Percentiles rank a stretch among this genome's conserved stretches.
These are phyloP conservation scores for Scheffersomyces stambukii DNA, from an alignment of 1,139 yeast genomes.

Conservation along the genomic window DNA sequence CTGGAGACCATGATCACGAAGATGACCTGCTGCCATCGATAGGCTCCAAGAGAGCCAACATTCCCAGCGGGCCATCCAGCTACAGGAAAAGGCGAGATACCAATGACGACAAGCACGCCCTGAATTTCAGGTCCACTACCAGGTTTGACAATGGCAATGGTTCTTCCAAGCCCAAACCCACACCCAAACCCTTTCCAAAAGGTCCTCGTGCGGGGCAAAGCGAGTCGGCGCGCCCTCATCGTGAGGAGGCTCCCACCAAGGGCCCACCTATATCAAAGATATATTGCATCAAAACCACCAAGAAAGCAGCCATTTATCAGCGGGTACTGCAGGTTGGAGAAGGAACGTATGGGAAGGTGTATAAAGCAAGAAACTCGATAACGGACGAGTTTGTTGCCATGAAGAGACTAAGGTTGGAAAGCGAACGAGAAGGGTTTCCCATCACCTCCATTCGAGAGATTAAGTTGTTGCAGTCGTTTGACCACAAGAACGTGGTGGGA, in stretches of 20 bases:
- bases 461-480: conserved; percentile 78
- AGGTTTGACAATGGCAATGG: no score
- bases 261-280: no score
- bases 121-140: no score
- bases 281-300: conserved; percentile 27
- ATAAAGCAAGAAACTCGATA: conserved; percentile 58
- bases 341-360: conserved; percentile 49
- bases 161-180: no score
- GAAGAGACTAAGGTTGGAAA: conserved; percentile 76
- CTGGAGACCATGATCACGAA: no score
- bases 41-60: no score
- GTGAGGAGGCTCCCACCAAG: no score
- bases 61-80: conserved; percentile 15
- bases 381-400: conserved; percentile 77
- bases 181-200: conserved; percentile 11
- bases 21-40: no score
- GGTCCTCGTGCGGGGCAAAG: no score
- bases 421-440: conserved; percentile 93
- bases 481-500: conserved; percentile 78
- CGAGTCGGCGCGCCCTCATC: no score
- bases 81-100: conserved; percentile 12
- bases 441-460: conserved; percentile 93
- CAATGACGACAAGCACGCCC: conserved; percentile 2
- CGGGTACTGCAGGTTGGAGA: conserved; percentile 47
- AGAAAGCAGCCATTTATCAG: conserved; percentile 28